Evolutionary conservation across 1,284 basidiomycete species (phyloP).

Genomic region (Meripilus lineatus): DNA sequence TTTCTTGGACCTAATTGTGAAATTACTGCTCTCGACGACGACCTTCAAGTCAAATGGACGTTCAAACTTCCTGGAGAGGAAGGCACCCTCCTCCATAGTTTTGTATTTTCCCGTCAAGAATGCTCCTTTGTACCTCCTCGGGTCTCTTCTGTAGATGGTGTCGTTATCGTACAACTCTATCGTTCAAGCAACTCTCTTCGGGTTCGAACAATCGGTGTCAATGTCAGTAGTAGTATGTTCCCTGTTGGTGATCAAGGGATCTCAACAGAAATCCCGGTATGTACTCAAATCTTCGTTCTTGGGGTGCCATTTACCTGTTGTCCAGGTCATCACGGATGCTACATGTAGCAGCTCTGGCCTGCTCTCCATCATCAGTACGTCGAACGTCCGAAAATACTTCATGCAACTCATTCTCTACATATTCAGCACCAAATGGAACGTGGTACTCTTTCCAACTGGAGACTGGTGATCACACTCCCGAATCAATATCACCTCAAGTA

Average conservation of each 20-base stretch:
- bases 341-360: too few relatives aligned
- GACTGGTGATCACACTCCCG: slow-evolving; percentile 20
- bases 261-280: neutral
- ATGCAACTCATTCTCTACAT: slow-evolving; percentile 9
- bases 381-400: slow-evolving; percentile 10
- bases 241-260: slow-evolving; percentile 9
- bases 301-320: too few relatives aligned
- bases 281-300: neutral
- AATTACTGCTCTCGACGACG: slow-evolving; percentile 39
- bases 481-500: slow-evolving; percentile 23
- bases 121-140: slow-evolving; percentile 39
- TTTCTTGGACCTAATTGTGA: slow-evolving; percentile 42
- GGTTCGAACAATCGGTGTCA: slow-evolving; percentile 13
- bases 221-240: slow-evolving; percentile 8
- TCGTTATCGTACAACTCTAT: slow-evolving; percentile 26
- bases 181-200: slow-evolving; percentile 10
- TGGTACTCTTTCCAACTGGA: slow-evolving; percentile 46
- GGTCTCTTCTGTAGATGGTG: slow-evolving; percentile 23
- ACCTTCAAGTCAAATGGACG: slow-evolving; percentile 36
- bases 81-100: slow-evolving; percentile 33
- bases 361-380: slow-evolving; percentile 14
- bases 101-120: slow-evolving; percentile 38
- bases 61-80: slow-evolving; percentile 25
- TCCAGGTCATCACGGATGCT: too few relatives aligned
- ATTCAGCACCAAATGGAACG: slow-evolving; percentile 35